These are phyloP conservation scores for Avicennia marina DNA, from an alignment of 257 asterid species.

Conservation along the genomic window DNA sequence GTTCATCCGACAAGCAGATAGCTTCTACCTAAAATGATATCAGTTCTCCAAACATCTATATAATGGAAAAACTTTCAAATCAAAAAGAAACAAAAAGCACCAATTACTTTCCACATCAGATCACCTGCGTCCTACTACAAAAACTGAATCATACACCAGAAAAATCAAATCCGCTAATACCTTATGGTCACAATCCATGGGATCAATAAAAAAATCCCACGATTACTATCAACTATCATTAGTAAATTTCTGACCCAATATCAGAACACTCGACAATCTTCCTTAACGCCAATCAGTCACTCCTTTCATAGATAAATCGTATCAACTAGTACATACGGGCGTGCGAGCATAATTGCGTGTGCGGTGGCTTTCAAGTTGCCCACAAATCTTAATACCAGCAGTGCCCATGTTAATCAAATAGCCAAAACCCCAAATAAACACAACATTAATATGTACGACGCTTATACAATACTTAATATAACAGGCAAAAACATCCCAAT, in stretches of 20 bases:
- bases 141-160: background rate
- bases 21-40: background rate
- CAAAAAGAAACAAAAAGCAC: too few relatives aligned
- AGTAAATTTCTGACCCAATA: background rate
- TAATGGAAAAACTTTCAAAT: background rate
- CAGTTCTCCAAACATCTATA: background rate
- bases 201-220: background rate
- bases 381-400: background rate
- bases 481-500: background rate
- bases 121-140: too few relatives aligned
- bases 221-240: conserved; percentile 3
- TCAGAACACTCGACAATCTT: conserved; percentile 2
- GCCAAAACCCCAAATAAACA: conserved; percentile 5
- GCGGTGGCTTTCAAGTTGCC: too few relatives aligned
- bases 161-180: background rate
- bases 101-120: too few relatives aligned
- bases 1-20: background rate
- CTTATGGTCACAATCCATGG: conserved; percentile 1
- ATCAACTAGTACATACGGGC: background rate
- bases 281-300: background rate
- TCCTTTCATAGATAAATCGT: background rate
- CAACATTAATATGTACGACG: background rate
- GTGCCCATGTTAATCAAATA: conserved; percentile 5
- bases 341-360: too few relatives aligned
- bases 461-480: conserved; percentile 3